Evolutionary conservation across 2,329 filamentous ascomycete genomes (phyloP), one percentile per base, ranked within the genome.

Genomic region (Ceratocystis eucalypticola): DNA sequence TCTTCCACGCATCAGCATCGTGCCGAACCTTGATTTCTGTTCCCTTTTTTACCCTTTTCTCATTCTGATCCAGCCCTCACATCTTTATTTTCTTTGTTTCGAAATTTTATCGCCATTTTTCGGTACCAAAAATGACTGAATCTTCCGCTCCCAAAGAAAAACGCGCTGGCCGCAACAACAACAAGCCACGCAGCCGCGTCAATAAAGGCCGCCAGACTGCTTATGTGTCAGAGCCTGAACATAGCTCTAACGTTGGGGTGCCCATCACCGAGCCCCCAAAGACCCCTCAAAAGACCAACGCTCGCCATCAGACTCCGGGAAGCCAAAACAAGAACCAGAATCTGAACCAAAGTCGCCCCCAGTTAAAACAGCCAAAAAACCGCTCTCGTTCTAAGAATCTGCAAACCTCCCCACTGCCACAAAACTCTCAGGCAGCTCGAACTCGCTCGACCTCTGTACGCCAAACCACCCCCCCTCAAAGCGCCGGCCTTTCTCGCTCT

Each of bases 221-320:
- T n/a, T 84, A 84, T 71, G 82, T 80, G 28, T 85, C 83, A 2
- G 83, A 85, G 72, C 84, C 80, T 70, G 83, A 85, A 70, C 74
- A 70, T 45, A 70, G 70, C 55, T 70, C 68, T 17, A 53, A 65
- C 37, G 44, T 25, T 41, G 67, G 64, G 6, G 48, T 28, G 12
- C 25, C 61, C 17, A 22, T 66, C 28, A 45, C 30, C 20, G 67
- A 68, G 71, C 70, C 74, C 70, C 72, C 77, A 69, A 71, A 77
- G 72, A 84, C 82, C 1, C 82, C 82, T 1, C 76, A 77, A 65
- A 82, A 81, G 70, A 67, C 71, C 22, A 70, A 62, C n/a, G 45
- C 50, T 17, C 28, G 55, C 57, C 70, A 30, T 70, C 75, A 30
- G 75, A 61, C 76, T 75, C 41, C 73, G 76, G n/a, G 73, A 69